Conservation (phyloP, 495 filamentous ascomycete species). For the Penicillium coprophilum region DNA sequence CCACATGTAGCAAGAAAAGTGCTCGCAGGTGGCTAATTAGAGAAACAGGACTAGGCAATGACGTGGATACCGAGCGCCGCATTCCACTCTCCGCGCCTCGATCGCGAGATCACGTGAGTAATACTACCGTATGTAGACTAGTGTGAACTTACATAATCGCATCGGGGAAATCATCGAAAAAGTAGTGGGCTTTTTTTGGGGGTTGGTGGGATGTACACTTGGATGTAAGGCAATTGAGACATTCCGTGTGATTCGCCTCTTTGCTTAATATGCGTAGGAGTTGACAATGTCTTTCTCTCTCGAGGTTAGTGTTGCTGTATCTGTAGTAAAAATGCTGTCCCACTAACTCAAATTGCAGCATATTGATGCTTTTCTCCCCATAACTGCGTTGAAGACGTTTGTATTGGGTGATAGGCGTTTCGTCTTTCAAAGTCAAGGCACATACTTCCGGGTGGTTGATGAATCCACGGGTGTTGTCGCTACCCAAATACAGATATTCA, state of each 20-base stretch:
- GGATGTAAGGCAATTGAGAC: conserved; percentile 7
- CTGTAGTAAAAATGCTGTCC: conserved; percentile 7
- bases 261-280: conserved; percentile 22
- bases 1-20: neutral
- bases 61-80: conserved; percentile 3
- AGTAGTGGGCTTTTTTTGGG: conserved; percentile 14
- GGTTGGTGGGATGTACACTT: conserved; percentile 15
- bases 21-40: neutral
- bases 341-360: conserved; percentile 34
- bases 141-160: conserved; percentile 9
- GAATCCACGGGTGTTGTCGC: conserved; percentile 33
- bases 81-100: conserved; percentile 14
- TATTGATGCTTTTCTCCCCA: conserved; percentile 49
- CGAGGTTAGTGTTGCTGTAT: conserved; percentile 32
- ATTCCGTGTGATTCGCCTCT: conserved; percentile 6
- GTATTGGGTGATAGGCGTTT: conserved; percentile 24
- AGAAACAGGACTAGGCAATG: conserved; percentile 16
- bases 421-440: conserved; percentile 46
- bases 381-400: conserved; percentile 40
- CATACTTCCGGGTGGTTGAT: conserved; percentile 39
- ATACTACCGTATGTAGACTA: conserved; percentile 24
- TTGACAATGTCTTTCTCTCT: conserved; percentile 35
- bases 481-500: conserved; percentile 35
- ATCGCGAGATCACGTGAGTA: conserved; percentile 34
- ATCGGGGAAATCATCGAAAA: conserved; percentile 11